A percentile compares a stretch with the other conserved stretches of the same genome.
These are phyloP conservation scores for Talaromyces atroroseus DNA, from an alignment of 2,329 filamentous ascomycete genomes.

Conservation along the genomic window DNA sequence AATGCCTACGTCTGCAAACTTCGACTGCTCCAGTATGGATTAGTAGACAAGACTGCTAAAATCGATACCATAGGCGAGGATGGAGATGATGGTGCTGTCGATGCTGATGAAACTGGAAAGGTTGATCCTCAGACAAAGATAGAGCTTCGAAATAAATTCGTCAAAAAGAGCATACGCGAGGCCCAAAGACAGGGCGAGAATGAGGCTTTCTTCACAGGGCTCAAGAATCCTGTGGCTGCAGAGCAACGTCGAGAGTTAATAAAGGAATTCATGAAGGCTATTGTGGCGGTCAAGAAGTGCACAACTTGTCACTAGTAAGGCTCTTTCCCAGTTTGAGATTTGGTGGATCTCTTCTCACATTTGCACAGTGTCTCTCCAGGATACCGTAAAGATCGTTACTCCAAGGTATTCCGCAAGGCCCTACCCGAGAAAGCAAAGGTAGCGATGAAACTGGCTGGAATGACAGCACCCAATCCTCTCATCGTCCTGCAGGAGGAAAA, in stretches of 20 bases:
- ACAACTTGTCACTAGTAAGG: conserved; percentile 53
- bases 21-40: conserved; percentile 75
- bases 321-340: conserved; percentile 6
- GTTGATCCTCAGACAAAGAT: conserved; percentile 51
- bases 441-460: conserved; percentile 65
- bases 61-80: conserved; percentile 51
- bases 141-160: conserved; percentile 59
- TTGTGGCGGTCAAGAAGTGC: conserved; percentile 67
- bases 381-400: conserved; percentile 83
- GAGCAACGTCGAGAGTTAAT: conserved; percentile 71
- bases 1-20: conserved; percentile 80
- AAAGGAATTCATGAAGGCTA: conserved; percentile 72
- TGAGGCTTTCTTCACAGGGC: conserved; percentile 41
- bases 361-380: conserved; percentile 63
- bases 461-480: conserved; percentile 67
- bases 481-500: conserved; percentile 50
- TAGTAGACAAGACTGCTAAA: conserved; percentile 62
- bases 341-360: conserved; percentile 17
- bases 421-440: conserved; percentile 68
- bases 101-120: conserved; percentile 51
- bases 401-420: conserved; percentile 88
- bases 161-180: conserved; percentile 63
- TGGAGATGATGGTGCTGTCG: conserved; percentile 53
- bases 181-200: conserved; percentile 46
- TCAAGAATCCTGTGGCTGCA: conserved; percentile 77